Evolutionary conservation across 2,329 filamentous ascomycete genomes (phyloP).

Genomic region (Colletotrichum sp.): DNA sequence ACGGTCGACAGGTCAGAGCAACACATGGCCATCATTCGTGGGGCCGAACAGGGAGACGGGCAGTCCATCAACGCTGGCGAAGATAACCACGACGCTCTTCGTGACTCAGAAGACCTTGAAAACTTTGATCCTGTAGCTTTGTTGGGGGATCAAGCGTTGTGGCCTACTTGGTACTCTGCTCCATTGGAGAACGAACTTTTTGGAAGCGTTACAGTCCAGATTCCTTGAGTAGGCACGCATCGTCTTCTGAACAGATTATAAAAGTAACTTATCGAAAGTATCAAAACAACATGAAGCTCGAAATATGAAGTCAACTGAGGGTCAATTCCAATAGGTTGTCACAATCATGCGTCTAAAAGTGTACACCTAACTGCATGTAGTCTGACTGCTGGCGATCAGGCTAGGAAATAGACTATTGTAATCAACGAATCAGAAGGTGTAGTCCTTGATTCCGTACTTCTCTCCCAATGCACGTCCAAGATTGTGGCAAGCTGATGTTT

Average conservation of each 20-base stretch:
- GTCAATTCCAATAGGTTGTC: background rate
- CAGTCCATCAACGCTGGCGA: background rate
- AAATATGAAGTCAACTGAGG: background rate
- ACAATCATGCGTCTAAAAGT: accelerated
- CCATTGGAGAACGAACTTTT: background rate
- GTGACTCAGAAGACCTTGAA: background rate
- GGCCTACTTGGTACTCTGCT: background rate
- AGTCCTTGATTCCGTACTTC: background rate
- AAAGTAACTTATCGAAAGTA: background rate
- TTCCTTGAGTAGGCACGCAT: background rate
- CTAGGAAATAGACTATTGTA: background rate
- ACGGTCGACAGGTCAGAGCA: background rate
- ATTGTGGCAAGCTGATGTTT: background rate
- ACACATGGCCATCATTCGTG: conserved; percentile 22
- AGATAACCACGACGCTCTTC: background rate
- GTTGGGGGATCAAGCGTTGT: background rate
- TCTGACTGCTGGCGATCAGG: background rate
- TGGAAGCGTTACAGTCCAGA: accelerated
- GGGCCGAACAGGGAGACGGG: background rate
- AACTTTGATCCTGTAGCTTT: background rate
- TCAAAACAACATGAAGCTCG: background rate
- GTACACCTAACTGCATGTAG: accelerated
- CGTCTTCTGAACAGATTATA: too few species aligned
- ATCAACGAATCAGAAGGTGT: background rate
- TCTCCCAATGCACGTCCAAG: background rate